Base-by-base conservation (phyloP, 148 eudicot species). In the Pouteria glomerata region DNA sequence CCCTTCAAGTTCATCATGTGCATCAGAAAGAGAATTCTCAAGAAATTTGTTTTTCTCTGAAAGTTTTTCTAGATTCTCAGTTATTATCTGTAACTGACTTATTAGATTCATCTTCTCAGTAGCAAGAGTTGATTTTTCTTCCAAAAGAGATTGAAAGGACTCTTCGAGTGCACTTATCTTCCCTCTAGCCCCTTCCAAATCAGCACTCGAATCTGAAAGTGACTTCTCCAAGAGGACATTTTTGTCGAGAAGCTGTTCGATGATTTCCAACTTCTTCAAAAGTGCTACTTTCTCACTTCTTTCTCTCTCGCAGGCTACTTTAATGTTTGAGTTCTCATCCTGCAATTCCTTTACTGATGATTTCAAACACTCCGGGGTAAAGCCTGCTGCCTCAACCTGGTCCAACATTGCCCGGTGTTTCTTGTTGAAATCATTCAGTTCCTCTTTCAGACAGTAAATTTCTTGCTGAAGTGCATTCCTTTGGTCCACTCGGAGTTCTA, bases 381-480 rank as follows among this genome's bases (percentile, higher is more conserved):
- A 73, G 51, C 96, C 97, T 58, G 85, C 85, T 13, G 88, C 85
- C 34, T 85, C 79, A 52, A 92, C 87, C 81, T 90, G 91, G 59
- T 78, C 83, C 85, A 82, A 60, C 48, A 90, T 47, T 34, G 73
- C 78, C 52, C 42, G 72, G 70, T 88, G 88, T 53, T 79, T 86
- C 80, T 77, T 77, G 62, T 84, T 85, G 78, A 91, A 68, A 69
- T 82, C 82, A 59, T 82, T 74, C 67, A 94, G 41, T 63, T 94
- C 97, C 82, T 88, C 93, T 72, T 85, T 94, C 76, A 89, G 78
- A 69, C 88, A 82, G 83, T 82, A 82, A 50, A 91, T 86, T 77
- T 91, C 97, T 80, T 86, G 90, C 82, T 94, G 97, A 77, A 94
- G 96, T 41, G 90, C 86, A 74, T 89, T 91, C 80, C 87, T 85